A percentile compares a stretch with the other conserved stretches of the same genome.
Evolutionary conservation across 495 filamentous ascomycete genomes (phyloP).

Genomic region (Immersiella caudata): DNA sequence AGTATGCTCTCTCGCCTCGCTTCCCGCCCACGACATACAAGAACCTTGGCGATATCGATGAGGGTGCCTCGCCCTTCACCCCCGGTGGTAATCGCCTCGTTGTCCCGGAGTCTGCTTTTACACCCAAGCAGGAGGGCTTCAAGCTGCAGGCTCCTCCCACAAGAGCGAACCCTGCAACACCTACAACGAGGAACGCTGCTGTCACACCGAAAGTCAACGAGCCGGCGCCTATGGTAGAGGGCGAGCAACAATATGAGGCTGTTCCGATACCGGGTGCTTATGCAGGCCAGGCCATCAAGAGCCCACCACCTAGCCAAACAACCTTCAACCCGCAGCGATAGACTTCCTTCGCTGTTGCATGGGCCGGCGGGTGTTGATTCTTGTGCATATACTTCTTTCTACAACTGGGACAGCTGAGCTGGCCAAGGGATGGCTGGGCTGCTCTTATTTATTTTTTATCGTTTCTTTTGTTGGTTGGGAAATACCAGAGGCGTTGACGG

Average conservation of each 20-base stretch:
- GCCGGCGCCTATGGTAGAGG: slow-evolving; percentile 58
- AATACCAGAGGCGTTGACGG: slow-evolving; percentile 36
- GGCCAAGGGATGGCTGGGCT: slow-evolving; percentile 17
- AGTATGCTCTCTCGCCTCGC: slow-evolving; percentile 56
- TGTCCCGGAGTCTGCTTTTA: slow-evolving; percentile 51
- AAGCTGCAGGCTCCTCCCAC: slow-evolving; percentile 81
- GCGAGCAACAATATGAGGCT: slow-evolving; percentile 66
- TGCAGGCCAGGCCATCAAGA: slow-evolving; percentile 47
- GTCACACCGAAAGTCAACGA: slow-evolving; percentile 34
- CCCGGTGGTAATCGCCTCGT: slow-evolving; percentile 42
- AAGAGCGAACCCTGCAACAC: slow-evolving; percentile 72
- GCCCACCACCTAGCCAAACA: slow-evolving; percentile 46
- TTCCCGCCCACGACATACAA: slow-evolving; percentile 56
- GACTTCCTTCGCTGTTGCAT: slow-evolving; percentile 8
- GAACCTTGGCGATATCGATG: slow-evolving; percentile 52
- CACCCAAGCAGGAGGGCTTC: slow-evolving; percentile 59
- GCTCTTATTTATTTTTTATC: slow-evolving; percentile 20
- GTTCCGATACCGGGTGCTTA: slow-evolving; percentile 72
- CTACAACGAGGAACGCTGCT: slow-evolving; percentile 62
- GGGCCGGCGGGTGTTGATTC: slow-evolving; percentile 5
- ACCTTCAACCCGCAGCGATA: slow-evolving; percentile 37
- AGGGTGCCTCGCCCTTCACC: slow-evolving; percentile 50
- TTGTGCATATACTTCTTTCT: slow-evolving; percentile 33
- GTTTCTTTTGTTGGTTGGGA: slow-evolving; percentile 22
- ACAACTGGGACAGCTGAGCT: slow-evolving; percentile 26